Evolutionary conservation across 164 flowering plant genomes (phyloP).

Genomic region (Magnolia kwangsiensis): DNA sequence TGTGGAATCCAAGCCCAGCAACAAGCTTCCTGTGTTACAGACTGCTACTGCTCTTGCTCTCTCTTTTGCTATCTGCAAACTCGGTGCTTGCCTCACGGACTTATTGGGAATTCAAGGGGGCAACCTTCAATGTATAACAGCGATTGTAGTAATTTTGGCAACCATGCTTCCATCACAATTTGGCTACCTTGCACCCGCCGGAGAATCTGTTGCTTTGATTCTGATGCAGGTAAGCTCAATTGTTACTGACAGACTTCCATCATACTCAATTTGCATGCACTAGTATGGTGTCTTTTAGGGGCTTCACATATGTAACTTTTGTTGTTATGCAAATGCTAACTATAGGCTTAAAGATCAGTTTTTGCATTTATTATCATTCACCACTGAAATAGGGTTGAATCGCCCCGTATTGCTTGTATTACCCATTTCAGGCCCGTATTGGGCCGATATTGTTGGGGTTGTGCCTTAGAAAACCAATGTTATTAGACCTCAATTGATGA

Average conservation of each 20-base stretch:
- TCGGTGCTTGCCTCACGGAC: conserved; percentile 37
- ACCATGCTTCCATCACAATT: conserved; percentile 55
- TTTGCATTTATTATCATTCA: too few species aligned
- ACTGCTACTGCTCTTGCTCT: conserved; percentile 67
- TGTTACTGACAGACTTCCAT: background rate
- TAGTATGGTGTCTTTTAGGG: too few species aligned
- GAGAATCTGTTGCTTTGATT: conserved; percentile 62
- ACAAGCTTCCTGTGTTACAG: conserved; percentile 50
- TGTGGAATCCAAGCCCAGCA: conserved; percentile 26
- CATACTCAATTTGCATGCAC: background rate
- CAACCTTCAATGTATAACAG: conserved; percentile 63
- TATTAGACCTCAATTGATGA: too few species aligned
- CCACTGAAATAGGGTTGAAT: too few species aligned
- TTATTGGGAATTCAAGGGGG: conserved; percentile 51
- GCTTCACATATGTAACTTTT: too few species aligned
- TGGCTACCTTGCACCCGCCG: conserved; percentile 71
- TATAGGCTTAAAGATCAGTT: too few species aligned
- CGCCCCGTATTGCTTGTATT: too few species aligned
- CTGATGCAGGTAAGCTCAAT: conserved; percentile 63
- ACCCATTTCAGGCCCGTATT: too few species aligned
- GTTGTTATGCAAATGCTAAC: too few species aligned
- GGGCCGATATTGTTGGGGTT: too few species aligned
- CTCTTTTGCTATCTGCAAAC: conserved; percentile 67
- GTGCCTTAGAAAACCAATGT: too few species aligned
- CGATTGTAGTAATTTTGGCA: conserved; percentile 61